A percentile compares a stretch with the other conserved stretches of the same genome.
phyloP scores from a whole-genome alignment of 2,329 filamentous ascomycete species.

The Phialophora chinensis region DNA sequence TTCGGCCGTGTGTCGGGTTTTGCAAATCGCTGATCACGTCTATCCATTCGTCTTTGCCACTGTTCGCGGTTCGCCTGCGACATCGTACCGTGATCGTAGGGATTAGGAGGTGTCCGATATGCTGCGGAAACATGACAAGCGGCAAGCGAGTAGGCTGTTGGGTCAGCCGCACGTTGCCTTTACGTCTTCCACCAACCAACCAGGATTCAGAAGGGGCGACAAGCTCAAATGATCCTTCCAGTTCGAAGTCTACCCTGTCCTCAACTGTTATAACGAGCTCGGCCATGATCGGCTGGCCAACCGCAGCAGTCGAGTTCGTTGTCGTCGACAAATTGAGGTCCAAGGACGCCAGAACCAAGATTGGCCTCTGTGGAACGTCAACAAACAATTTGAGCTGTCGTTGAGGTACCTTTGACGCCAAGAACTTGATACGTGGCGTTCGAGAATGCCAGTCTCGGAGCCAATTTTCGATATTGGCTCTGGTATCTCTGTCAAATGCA shows the following conservation, averaged over 20 bases:
- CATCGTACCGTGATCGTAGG: constrained; percentile 77
- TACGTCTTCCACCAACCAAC: constrained; percentile 82
- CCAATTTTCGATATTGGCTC: constrained; percentile 56
- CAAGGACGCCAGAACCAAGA: constrained; percentile 81
- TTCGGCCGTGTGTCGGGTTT: constrained; percentile 77
- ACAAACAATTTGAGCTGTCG: constrained; percentile 84
- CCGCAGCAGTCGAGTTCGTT: constrained; percentile 42
- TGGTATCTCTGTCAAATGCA: constrained; percentile 55
- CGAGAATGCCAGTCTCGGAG: constrained; percentile 62
- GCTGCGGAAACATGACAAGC: constrained; percentile 78
- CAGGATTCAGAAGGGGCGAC: constrained; percentile 75
- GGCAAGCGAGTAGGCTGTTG: constrained; percentile 50
- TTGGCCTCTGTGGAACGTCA: constrained; percentile 80
- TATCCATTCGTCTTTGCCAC: constrained; percentile 42
- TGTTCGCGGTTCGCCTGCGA: constrained; percentile 29
- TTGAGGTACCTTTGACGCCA: constrained; percentile 16
- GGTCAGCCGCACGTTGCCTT: constrained; percentile 59
- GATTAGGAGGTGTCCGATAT: constrained; percentile 76
- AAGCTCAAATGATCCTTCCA: constrained; percentile 72
- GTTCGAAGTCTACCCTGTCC: constrained; percentile 68
- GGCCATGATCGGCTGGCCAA: constrained; percentile 55
- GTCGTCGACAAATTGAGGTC: constrained; percentile 38
- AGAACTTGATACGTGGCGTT: constrained; percentile 37
- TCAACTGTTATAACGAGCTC: constrained; percentile 45
- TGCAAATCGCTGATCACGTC: constrained; percentile 76